Base-by-base conservation (phyloP, 129 eudicot species). In the Silybum marianum region DNA sequence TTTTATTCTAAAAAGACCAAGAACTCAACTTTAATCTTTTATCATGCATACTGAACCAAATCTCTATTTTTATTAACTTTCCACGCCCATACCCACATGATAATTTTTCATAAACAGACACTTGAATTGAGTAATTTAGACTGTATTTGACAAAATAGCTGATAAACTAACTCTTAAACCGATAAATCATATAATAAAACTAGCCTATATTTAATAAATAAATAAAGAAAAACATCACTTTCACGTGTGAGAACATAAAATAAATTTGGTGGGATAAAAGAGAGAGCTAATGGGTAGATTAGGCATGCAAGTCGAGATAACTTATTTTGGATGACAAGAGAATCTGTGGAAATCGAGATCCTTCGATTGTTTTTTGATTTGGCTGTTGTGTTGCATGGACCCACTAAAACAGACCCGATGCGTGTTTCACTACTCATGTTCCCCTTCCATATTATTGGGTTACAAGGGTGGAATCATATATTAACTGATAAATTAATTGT, bases 291-390 rank as follows among this genome's bases (percentile, higher is more conserved):
- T 77, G 73, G 81, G 32, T 70, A 68, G 25, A 30, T 66, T 11
- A 39, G 68, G 18, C 69, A 71, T 70, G 44, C 7, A 69, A 36
- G 48, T 76, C 73, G 58, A 76, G 22, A 76, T 34, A 82, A 76
- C 67, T 51, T 69, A 46, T 68, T 46, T 75, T 0, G 21, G 19
- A 51, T 69, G 40, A 36, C 21, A 16, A 14, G 0, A 26, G 51
- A 71, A 83, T 70, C 36, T 71, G 36, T 42, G 38, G 30, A 63
- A 28, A 54, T 77, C 82, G 71, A 82, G 86, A 83, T 62, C 69
- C 26, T 83, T 83, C 79, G 0, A 60, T 83, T 71, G 75, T 25
- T 62, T 13, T 11, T 70, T 3, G 34, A 60, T 77, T 77, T 28
- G 28, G 23, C 13, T 77, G 38, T 83, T 78, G 9, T 11, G 2